A percentile compares a stretch with the other conserved stretches of the same genome.
These are phyloP conservation scores for Patellifolia procumbens DNA, from an alignment of 179 eudicot species.

Conservation along the genomic window DNA sequence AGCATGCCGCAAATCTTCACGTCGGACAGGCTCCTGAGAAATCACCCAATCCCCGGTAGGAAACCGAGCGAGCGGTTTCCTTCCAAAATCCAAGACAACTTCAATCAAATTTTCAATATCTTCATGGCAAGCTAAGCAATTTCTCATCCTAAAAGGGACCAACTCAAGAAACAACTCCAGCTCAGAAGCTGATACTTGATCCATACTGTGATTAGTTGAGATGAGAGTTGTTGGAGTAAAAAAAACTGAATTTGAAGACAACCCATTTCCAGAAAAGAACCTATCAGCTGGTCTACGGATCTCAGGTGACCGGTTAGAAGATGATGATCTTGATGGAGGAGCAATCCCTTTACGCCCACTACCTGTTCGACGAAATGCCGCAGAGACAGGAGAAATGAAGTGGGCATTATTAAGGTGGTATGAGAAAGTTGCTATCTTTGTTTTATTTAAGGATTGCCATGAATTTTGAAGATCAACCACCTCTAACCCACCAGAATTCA, in stretches of 20 bases:
- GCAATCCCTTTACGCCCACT: conserved; percentile 39
- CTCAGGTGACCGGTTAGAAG: conserved; percentile 55
- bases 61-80: conserved; percentile 90
- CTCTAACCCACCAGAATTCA: conserved; percentile 65
- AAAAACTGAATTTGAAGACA: conserved; percentile 34
- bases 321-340: conserved; percentile 42
- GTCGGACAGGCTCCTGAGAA: conserved; percentile 69
- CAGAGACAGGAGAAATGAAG: conserved; percentile 44
- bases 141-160: conserved; percentile 74
- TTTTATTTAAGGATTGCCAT: conserved; percentile 52
- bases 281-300: conserved; percentile 77
- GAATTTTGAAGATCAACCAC: conserved; percentile 71
- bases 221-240: conserved; percentile 29
- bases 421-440: conserved; percentile 50
- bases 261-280: conserved; percentile 57
- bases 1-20: conserved; percentile 75
- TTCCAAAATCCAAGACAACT: conserved; percentile 90
- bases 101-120: conserved; percentile 74
- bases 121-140: conserved; percentile 53
- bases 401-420: conserved; percentile 35
- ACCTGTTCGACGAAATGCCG: conserved; percentile 71
- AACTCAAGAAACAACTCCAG: conserved; percentile 78
- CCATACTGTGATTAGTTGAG: conserved; percentile 31
- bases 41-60: conserved; percentile 96
- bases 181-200: conserved; percentile 53